These are phyloP conservation scores for Diaporthe ampelina DNA, from an alignment of 2,329 filamentous ascomycete genomes.

Conservation along the genomic window DNA sequence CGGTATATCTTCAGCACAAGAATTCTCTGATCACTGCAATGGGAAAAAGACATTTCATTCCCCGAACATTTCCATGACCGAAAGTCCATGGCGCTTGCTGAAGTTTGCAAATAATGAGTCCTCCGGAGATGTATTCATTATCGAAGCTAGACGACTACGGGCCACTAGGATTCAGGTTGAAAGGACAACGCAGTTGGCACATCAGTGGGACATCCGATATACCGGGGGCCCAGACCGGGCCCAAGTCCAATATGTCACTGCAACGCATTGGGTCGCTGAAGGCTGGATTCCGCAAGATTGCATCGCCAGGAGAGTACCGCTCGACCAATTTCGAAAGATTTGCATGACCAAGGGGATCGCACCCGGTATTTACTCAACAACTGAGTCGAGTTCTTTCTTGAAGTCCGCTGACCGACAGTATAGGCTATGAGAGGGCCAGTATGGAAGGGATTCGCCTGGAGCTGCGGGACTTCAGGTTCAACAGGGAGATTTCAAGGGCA, in stretches of 20 bases:
- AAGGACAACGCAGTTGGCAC: neutral
- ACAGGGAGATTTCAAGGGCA: too few relatives aligned
- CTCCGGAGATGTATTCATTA: neutral
- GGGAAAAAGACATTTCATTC: neutral
- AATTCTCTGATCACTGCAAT: too few relatives aligned
- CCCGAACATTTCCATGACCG: neutral
- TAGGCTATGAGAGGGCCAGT: too few relatives aligned
- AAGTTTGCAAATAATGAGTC: neutral
- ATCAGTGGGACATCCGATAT: too few relatives aligned
- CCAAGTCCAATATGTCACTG: neutral
- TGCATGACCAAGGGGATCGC: neutral
- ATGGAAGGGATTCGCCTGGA: too few relatives aligned
- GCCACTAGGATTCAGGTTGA: neutral
- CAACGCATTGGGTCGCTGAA: neutral
- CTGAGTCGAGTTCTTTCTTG: too few relatives aligned
- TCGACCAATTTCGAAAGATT: neutral
- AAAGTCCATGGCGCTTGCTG: neutral
- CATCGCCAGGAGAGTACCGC: neutral
- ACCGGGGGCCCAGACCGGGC: too few relatives aligned
- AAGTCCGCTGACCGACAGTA: too few relatives aligned
- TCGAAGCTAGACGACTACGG: neutral
- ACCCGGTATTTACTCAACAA: too few relatives aligned
- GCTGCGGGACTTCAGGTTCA: too few relatives aligned
- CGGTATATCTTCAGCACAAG: too few relatives aligned
- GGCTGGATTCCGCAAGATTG: neutral